Percentiles rank a stretch among this genome's conserved stretches.
phyloP scores from a whole-genome alignment of 2,329 filamentous ascomycete species.

The Fusarium nelsonii region DNA sequence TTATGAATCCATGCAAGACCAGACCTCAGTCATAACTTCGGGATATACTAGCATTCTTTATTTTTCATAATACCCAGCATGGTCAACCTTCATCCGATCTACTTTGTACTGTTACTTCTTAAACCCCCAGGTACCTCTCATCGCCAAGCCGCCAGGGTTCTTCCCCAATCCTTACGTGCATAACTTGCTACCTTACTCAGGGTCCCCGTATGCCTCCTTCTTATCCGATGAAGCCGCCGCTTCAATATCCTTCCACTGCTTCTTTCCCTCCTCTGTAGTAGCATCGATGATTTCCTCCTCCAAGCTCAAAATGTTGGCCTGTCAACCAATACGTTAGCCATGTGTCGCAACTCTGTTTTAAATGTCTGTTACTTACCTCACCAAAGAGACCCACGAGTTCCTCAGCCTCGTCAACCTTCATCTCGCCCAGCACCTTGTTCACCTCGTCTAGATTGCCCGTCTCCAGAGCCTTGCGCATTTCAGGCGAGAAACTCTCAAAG shows the following conservation, averaged over 20 bases:
- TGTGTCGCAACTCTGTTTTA: not conserved
- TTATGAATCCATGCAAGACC: not conserved
- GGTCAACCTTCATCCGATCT: not conserved
- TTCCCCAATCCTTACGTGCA: not conserved
- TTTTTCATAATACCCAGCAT: not conserved
- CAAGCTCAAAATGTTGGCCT: constrained; percentile 88
- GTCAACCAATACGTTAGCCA: constrained; percentile 40
- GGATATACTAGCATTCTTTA: constrained; percentile 2
- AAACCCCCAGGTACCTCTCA: not conserved
- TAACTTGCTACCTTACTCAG: constrained; percentile 52
- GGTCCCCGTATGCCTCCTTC: constrained; percentile 51
- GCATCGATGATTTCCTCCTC: constrained; percentile 96
- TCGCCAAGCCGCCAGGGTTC: not conserved
- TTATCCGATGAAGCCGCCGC: constrained; percentile 55
- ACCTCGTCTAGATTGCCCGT: constrained; percentile 82
- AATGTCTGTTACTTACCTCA: constrained; percentile 62
- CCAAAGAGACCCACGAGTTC: constrained; percentile 84
- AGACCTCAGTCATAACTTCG: not conserved
- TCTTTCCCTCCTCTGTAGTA: constrained; percentile 87
- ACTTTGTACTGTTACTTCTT: not conserved
- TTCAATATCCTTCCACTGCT: constrained; percentile 81
- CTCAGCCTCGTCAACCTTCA: constrained; percentile 90
- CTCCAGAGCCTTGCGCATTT: constrained; percentile 84
- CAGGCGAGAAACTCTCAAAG: constrained; percentile 86
- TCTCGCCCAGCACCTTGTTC: constrained; percentile 76